Percentiles rank a stretch among this genome's conserved stretches.
Evolutionary conservation across 352 stramenopile species (phyloP).

Genomic region (Globisporangium okanoganense): DNA sequence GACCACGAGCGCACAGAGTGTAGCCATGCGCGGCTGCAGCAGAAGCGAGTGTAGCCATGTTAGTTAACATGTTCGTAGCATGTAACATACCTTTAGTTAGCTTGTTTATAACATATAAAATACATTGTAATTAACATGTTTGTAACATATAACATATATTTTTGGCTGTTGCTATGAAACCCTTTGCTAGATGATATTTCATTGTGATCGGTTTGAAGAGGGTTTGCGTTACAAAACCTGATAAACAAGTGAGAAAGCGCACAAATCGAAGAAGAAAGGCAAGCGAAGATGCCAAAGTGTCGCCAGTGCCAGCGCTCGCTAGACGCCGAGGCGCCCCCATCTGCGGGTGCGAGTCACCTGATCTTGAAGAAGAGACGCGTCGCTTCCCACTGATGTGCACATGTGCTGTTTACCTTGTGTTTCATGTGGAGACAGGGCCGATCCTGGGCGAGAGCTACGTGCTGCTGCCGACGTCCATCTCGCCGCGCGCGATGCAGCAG

Average conservation of each 20-base stretch:
- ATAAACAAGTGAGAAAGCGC: slow-evolving; percentile 3
- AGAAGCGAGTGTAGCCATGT: slow-evolving; percentile 3
- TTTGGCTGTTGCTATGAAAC: too few species aligned
- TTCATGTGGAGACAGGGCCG: neutral
- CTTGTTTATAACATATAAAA: too few species aligned
- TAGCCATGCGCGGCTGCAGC: neutral
- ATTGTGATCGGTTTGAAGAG: neutral
- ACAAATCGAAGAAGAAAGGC: neutral
- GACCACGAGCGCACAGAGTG: slow-evolving; percentile 39
- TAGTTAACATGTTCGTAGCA: neutral
- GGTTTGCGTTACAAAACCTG: neutral
- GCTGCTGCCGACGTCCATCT: slow-evolving; percentile 61
- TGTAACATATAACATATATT: too few species aligned
- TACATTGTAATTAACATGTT: neutral
- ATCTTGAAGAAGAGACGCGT: neutral
- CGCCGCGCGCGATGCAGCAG: slow-evolving; percentile 30
- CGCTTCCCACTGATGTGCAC: neutral
- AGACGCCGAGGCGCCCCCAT: slow-evolving; percentile 24
- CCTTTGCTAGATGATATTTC: neutral
- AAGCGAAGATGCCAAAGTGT: slow-evolving; percentile 15
- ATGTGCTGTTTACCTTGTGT: neutral
- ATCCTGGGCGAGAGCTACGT: slow-evolving; percentile 74
- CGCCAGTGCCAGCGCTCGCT: slow-evolving; percentile 30
- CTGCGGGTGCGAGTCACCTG: slow-evolving; percentile 21
- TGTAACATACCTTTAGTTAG: too few species aligned